phyloP scores from a whole-genome alignment of 2,329 filamentous ascomycete species.

The Fusarium sp. region DNA sequence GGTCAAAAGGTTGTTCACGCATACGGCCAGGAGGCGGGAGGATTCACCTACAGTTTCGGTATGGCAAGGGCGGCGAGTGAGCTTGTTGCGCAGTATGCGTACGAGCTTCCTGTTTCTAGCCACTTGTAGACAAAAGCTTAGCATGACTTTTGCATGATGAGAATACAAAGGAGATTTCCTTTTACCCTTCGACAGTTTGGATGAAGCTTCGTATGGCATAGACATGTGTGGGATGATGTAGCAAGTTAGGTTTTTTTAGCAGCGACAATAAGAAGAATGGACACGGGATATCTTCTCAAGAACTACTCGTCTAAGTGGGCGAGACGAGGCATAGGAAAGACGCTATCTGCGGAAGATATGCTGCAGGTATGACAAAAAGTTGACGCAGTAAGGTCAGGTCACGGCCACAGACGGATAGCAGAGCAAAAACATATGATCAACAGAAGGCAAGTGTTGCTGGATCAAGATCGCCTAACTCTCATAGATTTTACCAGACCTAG shows the following conservation, averaged over 20 bases:
- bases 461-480: neutral
- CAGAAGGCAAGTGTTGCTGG: neutral
- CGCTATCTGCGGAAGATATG: neutral
- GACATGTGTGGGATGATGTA: neutral
- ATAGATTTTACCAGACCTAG: neutral
- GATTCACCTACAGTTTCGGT: conserved; percentile 11
- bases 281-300: neutral
- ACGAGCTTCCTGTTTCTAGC: conserved; percentile 4
- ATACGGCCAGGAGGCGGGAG: conserved; percentile 13
- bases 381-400: neutral
- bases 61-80: neutral
- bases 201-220: neutral
- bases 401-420: neutral
- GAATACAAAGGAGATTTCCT: neutral
- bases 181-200: neutral
- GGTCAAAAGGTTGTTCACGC: conserved; percentile 15
- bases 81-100: conserved; percentile 4
- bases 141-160: neutral
- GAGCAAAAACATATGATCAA: too few species aligned
- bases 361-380: neutral
- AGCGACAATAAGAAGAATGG: neutral
- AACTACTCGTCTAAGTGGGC: neutral
- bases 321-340: neutral
- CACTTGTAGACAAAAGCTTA: neutral
- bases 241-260: too few species aligned